Base-by-base conservation (phyloP, 768 basidiomycete genomes). In the Auriscalpium orientale region DNA sequence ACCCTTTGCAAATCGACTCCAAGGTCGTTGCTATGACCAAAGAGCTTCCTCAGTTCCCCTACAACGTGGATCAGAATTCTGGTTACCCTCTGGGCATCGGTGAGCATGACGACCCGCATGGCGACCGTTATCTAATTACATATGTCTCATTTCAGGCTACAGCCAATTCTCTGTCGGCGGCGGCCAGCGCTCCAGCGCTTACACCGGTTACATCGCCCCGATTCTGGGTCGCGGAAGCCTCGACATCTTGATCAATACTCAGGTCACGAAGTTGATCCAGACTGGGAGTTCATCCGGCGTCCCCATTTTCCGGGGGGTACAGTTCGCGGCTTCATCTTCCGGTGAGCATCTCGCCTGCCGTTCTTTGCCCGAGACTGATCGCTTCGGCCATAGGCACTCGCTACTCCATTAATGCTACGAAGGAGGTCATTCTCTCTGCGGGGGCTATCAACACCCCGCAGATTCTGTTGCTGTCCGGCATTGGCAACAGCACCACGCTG, bases 71-170 rank as follows among this genome's bases (percentile, higher is more conserved):
- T 60, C 66, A 67, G 54, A 77, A 78, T 56, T 69, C 71, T 22
- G 78, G 79, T 10, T 65, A 62, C 9, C 69, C 71, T 0, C 54
- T 77, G 6, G 79, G 79, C 4, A 52, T 77, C 44, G 71, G 77
- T 76, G 35, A 53, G 70, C 18, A 11, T 6, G 3, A 8, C 8
- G 6, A 7, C 15, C 21, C 6, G 13, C 15, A 3, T 36, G 12
- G 16, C n/a, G 43, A 18, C 12, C 3, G n/a, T 49, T 10, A 18
- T 10, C 11, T 11, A 18, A 18, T 48, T 3, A 20, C 8, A 8
- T n/a, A 18, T 0, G 16, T 37, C 9, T 35, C 6, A 13, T 18
- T 5, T 2, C 18, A 57, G 52, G 51, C 46, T 53, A 46, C 46
- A 43, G 45, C 9, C 51, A 44, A n/a, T 47, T 20, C 34, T 53